phyloP scores from a whole-genome alignment of 495 filamentous ascomycete genomes.

The Trichoderma erinaceum region DNA sequence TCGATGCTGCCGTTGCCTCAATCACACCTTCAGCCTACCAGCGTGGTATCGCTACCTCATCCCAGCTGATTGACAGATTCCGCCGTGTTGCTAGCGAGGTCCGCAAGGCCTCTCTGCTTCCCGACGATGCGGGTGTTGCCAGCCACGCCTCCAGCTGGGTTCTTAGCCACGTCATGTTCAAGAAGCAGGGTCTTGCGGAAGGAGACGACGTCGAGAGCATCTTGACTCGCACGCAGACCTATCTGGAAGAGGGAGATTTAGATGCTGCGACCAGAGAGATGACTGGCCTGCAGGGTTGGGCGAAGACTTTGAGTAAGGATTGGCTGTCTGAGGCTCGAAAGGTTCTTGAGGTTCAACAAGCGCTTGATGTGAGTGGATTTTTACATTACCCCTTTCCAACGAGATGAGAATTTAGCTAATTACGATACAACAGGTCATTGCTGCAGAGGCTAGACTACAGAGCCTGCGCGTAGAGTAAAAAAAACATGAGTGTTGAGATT shows the following conservation, averaged over 20 bases:
- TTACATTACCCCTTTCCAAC: neutral
- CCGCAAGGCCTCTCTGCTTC: constrained; percentile 83
- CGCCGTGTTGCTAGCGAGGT: constrained; percentile 90
- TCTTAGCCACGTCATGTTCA: constrained; percentile 88
- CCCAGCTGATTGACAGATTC: constrained; percentile 91
- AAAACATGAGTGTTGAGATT: neutral
- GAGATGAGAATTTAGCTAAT: constrained; percentile 5
- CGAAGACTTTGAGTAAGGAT: constrained; percentile 84
- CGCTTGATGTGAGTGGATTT: constrained; percentile 69
- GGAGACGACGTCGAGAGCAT: constrained; percentile 95
- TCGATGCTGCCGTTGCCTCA: constrained; percentile 84
- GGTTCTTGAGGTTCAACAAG: constrained; percentile 91
- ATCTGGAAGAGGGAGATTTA: constrained; percentile 84
- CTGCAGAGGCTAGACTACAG: constrained; percentile 56
- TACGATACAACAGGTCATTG: constrained; percentile 43
- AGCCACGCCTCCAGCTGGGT: constrained; percentile 84
- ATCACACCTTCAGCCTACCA: constrained; percentile 95
- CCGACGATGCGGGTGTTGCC: constrained; percentile 88
- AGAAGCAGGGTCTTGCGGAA: constrained; percentile 76
- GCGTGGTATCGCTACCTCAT: constrained; percentile 72
- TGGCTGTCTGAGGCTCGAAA: constrained; percentile 85
- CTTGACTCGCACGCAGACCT: constrained; percentile 76
- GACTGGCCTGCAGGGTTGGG: constrained; percentile 88
- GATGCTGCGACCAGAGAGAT: constrained; percentile 91
- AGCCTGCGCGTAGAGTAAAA: constrained; percentile 50